Evolutionary conservation across 2,329 filamentous ascomycete genomes (phyloP).

Genomic region (Thelonectria rubi): DNA sequence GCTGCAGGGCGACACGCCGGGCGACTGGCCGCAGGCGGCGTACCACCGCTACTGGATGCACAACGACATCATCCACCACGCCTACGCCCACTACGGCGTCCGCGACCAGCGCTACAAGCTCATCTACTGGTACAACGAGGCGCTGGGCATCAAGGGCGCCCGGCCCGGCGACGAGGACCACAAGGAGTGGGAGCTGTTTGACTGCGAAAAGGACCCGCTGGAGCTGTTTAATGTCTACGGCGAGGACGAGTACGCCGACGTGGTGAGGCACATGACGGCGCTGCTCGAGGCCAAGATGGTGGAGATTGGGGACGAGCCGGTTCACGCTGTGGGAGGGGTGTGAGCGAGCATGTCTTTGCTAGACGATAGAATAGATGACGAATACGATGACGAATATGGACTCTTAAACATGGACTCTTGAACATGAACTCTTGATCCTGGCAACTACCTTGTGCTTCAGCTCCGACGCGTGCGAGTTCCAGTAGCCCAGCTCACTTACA

Average conservation of each 20-base stretch:
- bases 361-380: neutral
- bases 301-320: constrained; percentile 59
- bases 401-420: neutral
- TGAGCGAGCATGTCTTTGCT: neutral
- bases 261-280: constrained; percentile 52
- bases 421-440: neutral
- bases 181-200: constrained; percentile 64
- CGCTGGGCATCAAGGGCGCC: constrained; percentile 56
- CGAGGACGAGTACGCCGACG: constrained; percentile 48
- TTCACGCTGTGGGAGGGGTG: constrained; percentile 35
- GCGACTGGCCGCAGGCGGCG: constrained; percentile 59
- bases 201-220: constrained; percentile 59
- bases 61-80: constrained; percentile 58
- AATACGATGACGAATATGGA: neutral
- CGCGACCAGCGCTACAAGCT: constrained; percentile 62
- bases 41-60: constrained; percentile 68
- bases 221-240: constrained; percentile 58
- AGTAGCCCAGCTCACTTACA: neutral
- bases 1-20: constrained; percentile 49
- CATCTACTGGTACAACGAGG: constrained; percentile 66
- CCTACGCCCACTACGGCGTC: constrained; percentile 62
- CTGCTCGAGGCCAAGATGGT: constrained; percentile 60
- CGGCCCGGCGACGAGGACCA: constrained; percentile 51
- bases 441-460: neutral
- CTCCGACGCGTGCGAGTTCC: no score